A percentile compares a stretch with the other conserved stretches of the same genome.
phyloP scores from a whole-genome alignment of 257 asterid species.

The Nicotiana attenuata region DNA sequence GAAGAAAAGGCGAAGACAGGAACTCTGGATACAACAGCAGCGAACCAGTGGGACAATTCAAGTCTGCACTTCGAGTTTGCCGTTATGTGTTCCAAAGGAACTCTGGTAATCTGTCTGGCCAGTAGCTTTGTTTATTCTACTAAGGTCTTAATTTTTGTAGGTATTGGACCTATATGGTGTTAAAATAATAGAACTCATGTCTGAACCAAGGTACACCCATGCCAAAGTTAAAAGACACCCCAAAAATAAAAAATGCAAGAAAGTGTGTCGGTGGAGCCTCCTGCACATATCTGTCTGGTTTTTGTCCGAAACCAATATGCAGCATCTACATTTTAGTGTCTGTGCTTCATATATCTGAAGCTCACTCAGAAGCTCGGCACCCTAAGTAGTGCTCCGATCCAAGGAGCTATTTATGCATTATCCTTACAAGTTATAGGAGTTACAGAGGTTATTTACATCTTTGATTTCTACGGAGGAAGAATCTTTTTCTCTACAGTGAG shows the following conservation, averaged over 20 bases:
- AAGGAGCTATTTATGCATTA: not conserved
- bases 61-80: not conserved
- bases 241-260: not conserved
- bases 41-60: not conserved
- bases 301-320: not conserved
- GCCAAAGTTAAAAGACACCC: not conserved
- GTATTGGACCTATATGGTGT: not conserved
- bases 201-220: not conserved
- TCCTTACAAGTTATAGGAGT: not conserved
- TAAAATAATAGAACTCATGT: not conserved
- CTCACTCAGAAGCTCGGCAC: not conserved
- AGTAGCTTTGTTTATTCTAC: not conserved
- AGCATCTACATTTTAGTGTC: not conserved
- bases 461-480: not conserved
- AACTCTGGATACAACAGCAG: not conserved
- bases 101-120: not conserved
- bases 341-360: not conserved
- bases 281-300: not conserved
- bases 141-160: not conserved
- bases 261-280: not conserved
- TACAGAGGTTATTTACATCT: not conserved
- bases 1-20: not conserved
- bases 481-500: not conserved
- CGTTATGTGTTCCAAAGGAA: not conserved
- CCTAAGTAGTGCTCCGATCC: not conserved